phyloP scores from a whole-genome alignment of 2,329 filamentous ascomycete genomes.

The Aspergillus japonicus region DNA sequence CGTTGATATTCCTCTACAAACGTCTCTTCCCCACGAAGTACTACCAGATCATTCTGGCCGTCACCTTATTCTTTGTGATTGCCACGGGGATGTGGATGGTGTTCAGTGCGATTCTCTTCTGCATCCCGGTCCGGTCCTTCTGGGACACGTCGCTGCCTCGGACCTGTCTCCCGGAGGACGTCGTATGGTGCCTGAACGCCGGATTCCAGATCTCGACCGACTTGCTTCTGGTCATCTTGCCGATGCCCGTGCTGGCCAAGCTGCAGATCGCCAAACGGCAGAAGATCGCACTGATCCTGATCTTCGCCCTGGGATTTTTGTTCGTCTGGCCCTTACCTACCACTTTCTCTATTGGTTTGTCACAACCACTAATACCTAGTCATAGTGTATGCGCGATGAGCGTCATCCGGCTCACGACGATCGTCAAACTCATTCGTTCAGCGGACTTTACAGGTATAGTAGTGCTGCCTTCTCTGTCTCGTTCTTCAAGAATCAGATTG shows the following conservation, averaged over 20 bases:
- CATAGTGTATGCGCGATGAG: constrained; percentile 31
- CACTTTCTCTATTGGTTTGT: no score
- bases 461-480: no score
- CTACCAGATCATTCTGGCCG: constrained; percentile 21
- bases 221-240: constrained; percentile 26
- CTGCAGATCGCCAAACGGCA: constrained; percentile 25
- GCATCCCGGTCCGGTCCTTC: constrained; percentile 26
- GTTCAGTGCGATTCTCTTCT: constrained; percentile 28
- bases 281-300: constrained; percentile 24
- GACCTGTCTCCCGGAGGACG: constrained; percentile 22
- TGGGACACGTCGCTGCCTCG: constrained; percentile 16
- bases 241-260: constrained; percentile 25
- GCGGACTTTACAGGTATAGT: constrained; percentile 24
- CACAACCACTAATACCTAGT: neutral
- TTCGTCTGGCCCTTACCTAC: constrained; percentile 12
- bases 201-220: constrained; percentile 29
- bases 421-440: constrained; percentile 16
- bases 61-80: constrained; percentile 21
- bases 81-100: constrained; percentile 30
- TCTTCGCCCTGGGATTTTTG: constrained; percentile 33
- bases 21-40: constrained; percentile 30
- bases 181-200: constrained; percentile 32
- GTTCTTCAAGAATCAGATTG: neutral
- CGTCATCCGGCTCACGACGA: constrained; percentile 22
- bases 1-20: constrained; percentile 31